These are phyloP conservation scores for Heritiera fomes DNA, from an alignment of 345 rosid genomes.

Conservation along the genomic window DNA sequence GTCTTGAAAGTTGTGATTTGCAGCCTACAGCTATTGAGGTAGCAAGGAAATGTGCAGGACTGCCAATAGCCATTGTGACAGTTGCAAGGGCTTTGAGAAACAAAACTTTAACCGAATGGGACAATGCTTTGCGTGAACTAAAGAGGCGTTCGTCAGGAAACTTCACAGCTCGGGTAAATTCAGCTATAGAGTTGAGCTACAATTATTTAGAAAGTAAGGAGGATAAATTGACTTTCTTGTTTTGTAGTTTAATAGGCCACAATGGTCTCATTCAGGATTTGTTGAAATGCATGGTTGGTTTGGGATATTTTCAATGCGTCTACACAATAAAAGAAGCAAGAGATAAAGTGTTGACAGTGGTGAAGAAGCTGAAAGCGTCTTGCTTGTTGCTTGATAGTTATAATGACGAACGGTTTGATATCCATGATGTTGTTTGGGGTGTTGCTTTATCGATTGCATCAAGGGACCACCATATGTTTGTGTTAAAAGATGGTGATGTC, in stretches of 20 bases:
- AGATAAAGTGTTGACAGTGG: not conserved
- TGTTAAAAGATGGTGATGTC: not conserved
- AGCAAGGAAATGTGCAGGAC: conserved; percentile 24
- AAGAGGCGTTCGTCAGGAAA: not conserved
- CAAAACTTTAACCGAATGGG: not conserved
- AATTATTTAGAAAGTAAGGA: not conserved
- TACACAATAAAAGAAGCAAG: not conserved
- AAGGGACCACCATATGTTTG: not conserved
- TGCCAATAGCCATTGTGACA: conserved; percentile 19
- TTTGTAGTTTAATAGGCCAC: not conserved
- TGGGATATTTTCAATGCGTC: too few species aligned
- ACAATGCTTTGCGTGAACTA: not conserved
- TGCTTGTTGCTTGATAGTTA: not conserved
- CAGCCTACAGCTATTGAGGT: conserved; percentile 5
- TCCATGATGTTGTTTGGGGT: not conserved
- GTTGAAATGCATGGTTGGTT: not conserved
- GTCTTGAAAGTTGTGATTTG: not conserved
- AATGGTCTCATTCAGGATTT: not conserved
- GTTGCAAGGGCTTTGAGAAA: conserved; percentile 3
- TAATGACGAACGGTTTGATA: not conserved
- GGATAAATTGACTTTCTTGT: not conserved
- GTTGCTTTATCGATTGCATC: not conserved
- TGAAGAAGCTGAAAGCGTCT: not conserved
- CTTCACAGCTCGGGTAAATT: not conserved
- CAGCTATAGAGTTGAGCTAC: not conserved